Percentiles rank a stretch among this genome's conserved stretches.
These are phyloP conservation scores for Sclerospora graminicola DNA, from an alignment of 352 stramenopile species.

Conservation along the genomic window DNA sequence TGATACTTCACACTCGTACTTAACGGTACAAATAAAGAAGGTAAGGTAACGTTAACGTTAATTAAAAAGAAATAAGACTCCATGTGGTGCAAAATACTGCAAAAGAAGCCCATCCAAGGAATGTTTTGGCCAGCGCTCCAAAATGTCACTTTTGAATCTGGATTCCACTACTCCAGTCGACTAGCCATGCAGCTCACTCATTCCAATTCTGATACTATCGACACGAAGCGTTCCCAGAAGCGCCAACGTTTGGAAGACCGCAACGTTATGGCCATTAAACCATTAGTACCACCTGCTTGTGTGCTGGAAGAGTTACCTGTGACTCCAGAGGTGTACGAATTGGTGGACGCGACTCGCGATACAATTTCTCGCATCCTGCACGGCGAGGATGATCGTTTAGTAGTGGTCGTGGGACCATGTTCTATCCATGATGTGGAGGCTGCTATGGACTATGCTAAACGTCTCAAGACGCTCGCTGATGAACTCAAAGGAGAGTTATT, in stretches of 20 bases:
- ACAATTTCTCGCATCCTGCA: conserved; percentile 52
- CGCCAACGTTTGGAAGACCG: conserved; percentile 60
- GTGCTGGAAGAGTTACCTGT: conserved; percentile 68
- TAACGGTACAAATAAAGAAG: too few relatives aligned
- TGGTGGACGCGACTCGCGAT: conserved; percentile 39
- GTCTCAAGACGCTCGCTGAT: conserved; percentile 41
- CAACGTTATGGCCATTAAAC: conserved; percentile 61
- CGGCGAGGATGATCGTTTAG: conserved; percentile 54
- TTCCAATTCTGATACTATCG: conserved; percentile 17
- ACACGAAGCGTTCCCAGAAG: conserved; percentile 37
- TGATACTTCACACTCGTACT: too few relatives aligned
- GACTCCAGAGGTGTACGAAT: conserved; percentile 54
- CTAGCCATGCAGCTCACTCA: conserved; percentile 22
- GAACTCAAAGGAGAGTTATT: conserved; percentile 56
- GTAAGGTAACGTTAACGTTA: too few relatives aligned
- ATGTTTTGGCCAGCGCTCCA: background rate
- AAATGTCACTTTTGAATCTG: conserved; percentile 26
- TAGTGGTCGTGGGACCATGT: conserved; percentile 70
- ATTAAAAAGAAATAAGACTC: conserved; percentile 1
- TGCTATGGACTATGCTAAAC: conserved; percentile 64
- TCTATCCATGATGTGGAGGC: conserved; percentile 74
- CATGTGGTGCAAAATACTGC: conserved; percentile 2
- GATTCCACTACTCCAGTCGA: background rate
- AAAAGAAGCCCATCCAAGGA: too few relatives aligned
- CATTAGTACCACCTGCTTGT: conserved; percentile 54